Evolutionary conservation across 176 grass and related monocot species (phyloP), one percentile per base, ranked within the genome.

Genomic region (Chloris gayana): DNA sequence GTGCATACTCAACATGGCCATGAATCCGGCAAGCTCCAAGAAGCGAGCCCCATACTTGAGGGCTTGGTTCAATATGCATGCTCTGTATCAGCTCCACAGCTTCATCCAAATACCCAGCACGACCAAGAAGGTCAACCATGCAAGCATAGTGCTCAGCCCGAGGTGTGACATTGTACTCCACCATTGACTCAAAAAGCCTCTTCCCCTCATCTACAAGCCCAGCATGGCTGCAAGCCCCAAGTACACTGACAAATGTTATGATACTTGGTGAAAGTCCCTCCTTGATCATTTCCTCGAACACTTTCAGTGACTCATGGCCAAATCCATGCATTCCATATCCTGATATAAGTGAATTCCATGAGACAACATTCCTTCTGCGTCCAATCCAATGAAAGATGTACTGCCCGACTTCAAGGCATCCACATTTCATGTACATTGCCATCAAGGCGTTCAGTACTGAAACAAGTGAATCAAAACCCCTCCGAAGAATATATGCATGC

Each of bases 11-110:
- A 41, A 93, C 87, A 69, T 91, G 84, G 18, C 78, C 74, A 87
- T 91, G 90, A 58, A 94, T 94, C 54, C 95, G 80, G 73, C 92
- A 98, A 42, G 92, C 92, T 71, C 92, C 95, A 54, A 94, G 87
- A 65, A 98, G 92, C 30, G 92, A 82, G 29, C 90, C 92, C 95
- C 92, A 98, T 0, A 94, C 92, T 65, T 90, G 87, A 75, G 88
- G 92, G 69, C 68, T 86, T 27, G 86, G 88, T 22, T 75, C 81
- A 82, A 86, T 79, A 33, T 6, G 83, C 92, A 94, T 91, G n/a
- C 77, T 39, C 70, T 67, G 77, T 84, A 94, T 85, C 38, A 94
- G 77, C 60, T 84, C 81, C 41, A 85, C 86, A 26, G 92, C 86
- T 87, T 91, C 89, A 67, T 89, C 77, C 70, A 94, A 71, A 54